Conservation (phyloP, 306 rosid species). For the Betula pendula region DNA sequence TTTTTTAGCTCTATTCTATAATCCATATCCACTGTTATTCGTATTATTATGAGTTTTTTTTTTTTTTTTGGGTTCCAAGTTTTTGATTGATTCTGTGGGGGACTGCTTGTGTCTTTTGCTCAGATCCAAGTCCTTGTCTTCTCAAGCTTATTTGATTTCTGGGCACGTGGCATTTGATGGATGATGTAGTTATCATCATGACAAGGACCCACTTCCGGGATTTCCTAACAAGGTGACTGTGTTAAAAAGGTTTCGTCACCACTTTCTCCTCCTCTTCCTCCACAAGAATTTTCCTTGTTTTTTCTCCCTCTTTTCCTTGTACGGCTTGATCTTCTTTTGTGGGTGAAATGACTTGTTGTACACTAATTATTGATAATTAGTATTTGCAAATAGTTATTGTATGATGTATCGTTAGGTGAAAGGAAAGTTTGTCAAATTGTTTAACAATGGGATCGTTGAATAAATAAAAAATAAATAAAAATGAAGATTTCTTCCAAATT, state of each 20-base stretch:
- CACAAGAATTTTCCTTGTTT: not conserved
- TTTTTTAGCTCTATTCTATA: too few relatives aligned
- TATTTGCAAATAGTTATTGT: too few relatives aligned
- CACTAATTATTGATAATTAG: not conserved
- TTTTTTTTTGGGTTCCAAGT: not conserved
- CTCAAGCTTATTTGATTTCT: conserved; percentile 13
- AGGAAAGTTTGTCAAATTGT: too few relatives aligned
- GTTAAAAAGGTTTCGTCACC: not conserved
- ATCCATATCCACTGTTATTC: too few relatives aligned
- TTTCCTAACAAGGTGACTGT: not conserved
- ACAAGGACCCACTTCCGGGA: conserved; percentile 19
- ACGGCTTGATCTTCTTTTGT: not conserved
- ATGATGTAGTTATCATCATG: conserved; percentile 20
- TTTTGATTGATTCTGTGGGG: conserved; percentile 32
- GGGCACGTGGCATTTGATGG: conserved; percentile 40
- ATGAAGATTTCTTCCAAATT: too few relatives aligned
- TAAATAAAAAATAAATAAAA: too few relatives aligned
- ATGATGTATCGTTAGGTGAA: too few relatives aligned
- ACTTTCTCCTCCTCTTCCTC: not conserved
- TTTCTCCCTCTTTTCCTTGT: not conserved
- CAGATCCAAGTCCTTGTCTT: conserved; percentile 21
- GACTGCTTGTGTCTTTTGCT: conserved; percentile 31
- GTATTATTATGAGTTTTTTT: too few relatives aligned
- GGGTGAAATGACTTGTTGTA: not conserved
- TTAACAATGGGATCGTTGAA: too few relatives aligned